Evolutionary conservation across 1,284 basidiomycete genomes (phyloP).

Genomic region (Boletus hoseneyae): DNA sequence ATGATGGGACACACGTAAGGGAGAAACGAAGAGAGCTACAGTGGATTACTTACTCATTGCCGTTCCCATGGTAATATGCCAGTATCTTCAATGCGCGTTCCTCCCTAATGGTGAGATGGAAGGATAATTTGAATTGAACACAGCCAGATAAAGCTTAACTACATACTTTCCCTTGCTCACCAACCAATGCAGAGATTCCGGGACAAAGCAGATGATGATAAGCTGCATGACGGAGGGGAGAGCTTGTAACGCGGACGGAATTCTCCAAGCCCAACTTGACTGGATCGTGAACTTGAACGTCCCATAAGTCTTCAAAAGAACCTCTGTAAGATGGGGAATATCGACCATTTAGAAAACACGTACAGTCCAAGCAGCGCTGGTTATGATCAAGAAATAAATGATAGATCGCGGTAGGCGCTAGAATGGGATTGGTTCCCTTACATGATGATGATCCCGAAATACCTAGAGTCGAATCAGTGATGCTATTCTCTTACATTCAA

Average conservation of each 20-base stretch:
- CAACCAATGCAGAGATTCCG: conserved; percentile 70
- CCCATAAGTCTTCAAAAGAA: conserved; percentile 48
- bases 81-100: conserved; percentile 55
- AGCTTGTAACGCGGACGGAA: conserved; percentile 64
- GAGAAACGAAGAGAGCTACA: not conserved
- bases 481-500: not conserved
- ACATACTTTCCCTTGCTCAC: conserved; percentile 51
- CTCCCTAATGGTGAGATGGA: conserved; percentile 33
- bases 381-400: not conserved
- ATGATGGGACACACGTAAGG: not conserved
- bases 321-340: not conserved
- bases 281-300: conserved; percentile 53
- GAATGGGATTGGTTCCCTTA: conserved; percentile 26
- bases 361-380: conserved; percentile 60
- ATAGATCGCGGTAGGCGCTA: no score
- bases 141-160: not conserved
- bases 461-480: conserved; percentile 22
- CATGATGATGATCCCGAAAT: conserved; percentile 66
- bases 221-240: conserved; percentile 62
- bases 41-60: conserved; percentile 41
- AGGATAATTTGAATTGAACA: not conserved
- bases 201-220: conserved; percentile 53
- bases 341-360: not conserved
- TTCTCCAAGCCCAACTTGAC: conserved; percentile 67
- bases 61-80: conserved; percentile 72